Evolutionary conservation across 2,329 filamentous ascomycete genomes (phyloP), one percentile per base, ranked within the genome.

Genomic region (Aulographum hederae): DNA sequence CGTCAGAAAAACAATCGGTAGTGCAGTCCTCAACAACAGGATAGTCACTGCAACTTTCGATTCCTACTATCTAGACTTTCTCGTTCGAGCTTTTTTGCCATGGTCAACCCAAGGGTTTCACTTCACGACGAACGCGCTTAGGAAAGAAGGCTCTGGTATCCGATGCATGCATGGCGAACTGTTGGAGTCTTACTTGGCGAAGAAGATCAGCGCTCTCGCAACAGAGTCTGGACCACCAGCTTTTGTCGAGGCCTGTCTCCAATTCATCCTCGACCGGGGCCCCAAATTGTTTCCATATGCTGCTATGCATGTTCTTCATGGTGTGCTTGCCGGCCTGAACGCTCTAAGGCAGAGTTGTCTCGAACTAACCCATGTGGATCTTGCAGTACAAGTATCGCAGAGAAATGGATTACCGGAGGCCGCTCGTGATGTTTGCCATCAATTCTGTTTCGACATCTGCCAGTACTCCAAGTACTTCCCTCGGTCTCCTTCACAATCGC

Each of bases 41-140:
- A n/a, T 28, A 8, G 14, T 8, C 12, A 28, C 26, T n/a, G 26
- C 6, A 13, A 13, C 6, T 8, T 28, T 16, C 4, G n/a, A 6
- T 6, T 18, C 18, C 15, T 34, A 15, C 18, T 10, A 11, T 17
- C 34, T 44, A n/a, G 31, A 38, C 2, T 57, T 63, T 34, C 43
- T 63, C 3, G 38, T 50, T 3, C 33, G 48, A 11, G 49, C 51
- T 0, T 55, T 63, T 30, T 45, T 65, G 3, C 58, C 58, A 2
- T 65, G 61, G 60, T 58, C 51, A 2, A 57, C 53, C 4, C 51
- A 55, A 38, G 61, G 61, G 3, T 46, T 43, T 10, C 43, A 60
- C 0, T 63, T 60, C 41, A 60, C 54, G 1, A 45, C 51, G 0
- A 51, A 46, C 3, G 38, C 62, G 6, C 41, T 41, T 6, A 45